Percentiles rank a stretch among this genome's conserved stretches.
Evolutionary conservation across 495 filamentous ascomycete species (phyloP).

Genomic region (Elasticomyces elasticus): DNA sequence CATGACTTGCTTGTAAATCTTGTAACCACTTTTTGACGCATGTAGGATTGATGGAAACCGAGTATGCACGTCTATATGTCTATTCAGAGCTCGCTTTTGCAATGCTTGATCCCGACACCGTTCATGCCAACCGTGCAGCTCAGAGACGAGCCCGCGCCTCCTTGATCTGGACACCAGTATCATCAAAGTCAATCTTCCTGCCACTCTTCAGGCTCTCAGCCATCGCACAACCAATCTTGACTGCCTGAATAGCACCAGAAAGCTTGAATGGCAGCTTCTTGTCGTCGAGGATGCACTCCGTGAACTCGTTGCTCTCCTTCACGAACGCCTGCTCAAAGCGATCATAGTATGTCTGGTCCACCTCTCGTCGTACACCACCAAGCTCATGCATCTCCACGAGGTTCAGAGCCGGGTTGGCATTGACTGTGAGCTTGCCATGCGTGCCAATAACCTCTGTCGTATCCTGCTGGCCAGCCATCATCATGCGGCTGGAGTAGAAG

Average conservation of each 20-base stretch:
- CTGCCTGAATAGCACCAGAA: conserved; percentile 46
- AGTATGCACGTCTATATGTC: too few species aligned
- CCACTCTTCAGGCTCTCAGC: conserved; percentile 49
- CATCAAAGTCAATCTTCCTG: conserved; percentile 50
- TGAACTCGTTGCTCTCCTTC: conserved; percentile 52
- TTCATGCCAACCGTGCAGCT: neutral
- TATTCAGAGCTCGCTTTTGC: too few species aligned
- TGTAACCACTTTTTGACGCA: too few species aligned
- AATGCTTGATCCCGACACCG: neutral
- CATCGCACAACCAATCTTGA: conserved; percentile 50
- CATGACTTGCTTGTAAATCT: neutral
- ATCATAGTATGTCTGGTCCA: conserved; percentile 50
- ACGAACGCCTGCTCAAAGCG: conserved; percentile 56
- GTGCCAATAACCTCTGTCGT: conserved; percentile 57
- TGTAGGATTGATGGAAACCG: too few species aligned
- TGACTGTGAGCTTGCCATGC: conserved; percentile 49
- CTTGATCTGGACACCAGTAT: conserved; percentile 31
- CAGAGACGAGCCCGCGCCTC: conserved; percentile 20
- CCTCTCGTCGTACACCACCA: conserved; percentile 43
- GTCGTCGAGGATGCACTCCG: conserved; percentile 43
- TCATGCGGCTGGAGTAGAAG: conserved; percentile 51
- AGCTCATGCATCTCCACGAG: conserved; percentile 45
- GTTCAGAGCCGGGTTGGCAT: conserved; percentile 42
- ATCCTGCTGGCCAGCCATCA: conserved; percentile 55
- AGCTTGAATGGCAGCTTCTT: conserved; percentile 45